Percentiles rank a stretch among this genome's conserved stretches.
phyloP scores from a whole-genome alignment of 148 eudicot species.

The Spergularia bocconei region DNA sequence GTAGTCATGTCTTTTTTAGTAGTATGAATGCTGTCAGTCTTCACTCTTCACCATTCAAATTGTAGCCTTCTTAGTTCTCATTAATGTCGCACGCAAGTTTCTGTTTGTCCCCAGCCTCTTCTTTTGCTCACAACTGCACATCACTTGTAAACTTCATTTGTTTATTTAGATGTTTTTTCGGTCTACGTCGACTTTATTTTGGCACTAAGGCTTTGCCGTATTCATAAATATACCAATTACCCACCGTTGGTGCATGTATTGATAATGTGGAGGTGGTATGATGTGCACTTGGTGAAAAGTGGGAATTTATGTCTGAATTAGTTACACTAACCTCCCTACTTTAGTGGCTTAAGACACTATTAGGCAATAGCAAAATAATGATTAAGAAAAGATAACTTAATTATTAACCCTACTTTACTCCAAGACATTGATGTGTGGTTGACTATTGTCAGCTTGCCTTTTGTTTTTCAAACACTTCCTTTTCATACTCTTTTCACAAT shows the following conservation, averaged over 20 bases:
- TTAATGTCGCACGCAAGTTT: constrained; percentile 22
- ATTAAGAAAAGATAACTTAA: not conserved
- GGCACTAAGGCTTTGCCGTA: too few relatives aligned
- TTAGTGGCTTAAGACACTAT: constrained; percentile 17
- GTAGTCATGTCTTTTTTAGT: not conserved
- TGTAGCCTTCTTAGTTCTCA: constrained; percentile 16
- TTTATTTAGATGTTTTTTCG: not conserved
- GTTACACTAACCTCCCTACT: constrained; percentile 8
- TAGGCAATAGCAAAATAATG: not conserved
- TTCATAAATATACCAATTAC: too few relatives aligned
- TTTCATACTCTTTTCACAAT: constrained; percentile 12
- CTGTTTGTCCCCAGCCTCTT: not conserved
- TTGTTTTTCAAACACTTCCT: constrained; percentile 31
- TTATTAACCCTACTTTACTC: not conserved
- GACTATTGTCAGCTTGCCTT: constrained; percentile 37
- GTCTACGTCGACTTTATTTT: too few relatives aligned
- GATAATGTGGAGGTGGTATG: not conserved
- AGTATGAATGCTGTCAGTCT: constrained; percentile 26
- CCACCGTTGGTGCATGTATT: too few relatives aligned
- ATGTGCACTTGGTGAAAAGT: constrained; percentile 14
- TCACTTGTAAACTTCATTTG: not conserved
- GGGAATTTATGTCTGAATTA: constrained; percentile 22
- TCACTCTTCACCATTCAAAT: constrained; percentile 6
- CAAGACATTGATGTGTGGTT: constrained; percentile 29
- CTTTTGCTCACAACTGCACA: not conserved